phyloP scores from a whole-genome alignment of 352 stramenopile species.

The Pilasporangium apinafurcum region DNA sequence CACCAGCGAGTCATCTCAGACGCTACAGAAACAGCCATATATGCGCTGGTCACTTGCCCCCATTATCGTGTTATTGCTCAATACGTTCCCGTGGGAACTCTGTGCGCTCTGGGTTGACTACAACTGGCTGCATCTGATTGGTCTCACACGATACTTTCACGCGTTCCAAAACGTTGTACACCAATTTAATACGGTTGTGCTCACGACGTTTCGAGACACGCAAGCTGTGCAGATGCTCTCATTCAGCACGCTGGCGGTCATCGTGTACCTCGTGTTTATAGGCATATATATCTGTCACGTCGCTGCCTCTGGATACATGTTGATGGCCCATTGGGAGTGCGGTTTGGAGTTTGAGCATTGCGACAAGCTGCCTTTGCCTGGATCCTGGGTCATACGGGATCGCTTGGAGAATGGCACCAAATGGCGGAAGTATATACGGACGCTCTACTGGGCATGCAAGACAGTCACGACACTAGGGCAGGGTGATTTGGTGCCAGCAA shows the following conservation, averaged over 20 bases:
- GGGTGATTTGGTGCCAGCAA: conserved; percentile 57
- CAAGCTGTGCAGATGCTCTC: conserved; percentile 22
- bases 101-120: conserved; percentile 15
- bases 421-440: conserved; percentile 45
- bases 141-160: conserved; percentile 16
- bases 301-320: conserved; percentile 50
- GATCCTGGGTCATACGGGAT: conserved; percentile 57
- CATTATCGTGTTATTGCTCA: conserved; percentile 5
- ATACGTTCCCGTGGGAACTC: conserved; percentile 38
- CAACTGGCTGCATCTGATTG: conserved; percentile 42
- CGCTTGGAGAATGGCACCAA: conserved; percentile 34
- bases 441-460: conserved; percentile 69
- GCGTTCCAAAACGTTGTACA: conserved; percentile 6
- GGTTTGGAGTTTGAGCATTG: conserved; percentile 29
- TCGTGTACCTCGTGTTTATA: conserved; percentile 28
- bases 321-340: conserved; percentile 43
- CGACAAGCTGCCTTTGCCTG: conserved; percentile 12
- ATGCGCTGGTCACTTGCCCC: background rate
- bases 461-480: conserved; percentile 65
- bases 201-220: conserved; percentile 11
- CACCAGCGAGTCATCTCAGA: background rate
- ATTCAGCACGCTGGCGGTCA: conserved; percentile 40
- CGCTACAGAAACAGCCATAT: background rate
- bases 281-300: conserved; percentile 57
- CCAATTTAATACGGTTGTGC: conserved; percentile 14